These are phyloP conservation scores for Podaxis mareebaensis DNA, from an alignment of 768 basidiomycete species.

Conservation along the genomic window DNA sequence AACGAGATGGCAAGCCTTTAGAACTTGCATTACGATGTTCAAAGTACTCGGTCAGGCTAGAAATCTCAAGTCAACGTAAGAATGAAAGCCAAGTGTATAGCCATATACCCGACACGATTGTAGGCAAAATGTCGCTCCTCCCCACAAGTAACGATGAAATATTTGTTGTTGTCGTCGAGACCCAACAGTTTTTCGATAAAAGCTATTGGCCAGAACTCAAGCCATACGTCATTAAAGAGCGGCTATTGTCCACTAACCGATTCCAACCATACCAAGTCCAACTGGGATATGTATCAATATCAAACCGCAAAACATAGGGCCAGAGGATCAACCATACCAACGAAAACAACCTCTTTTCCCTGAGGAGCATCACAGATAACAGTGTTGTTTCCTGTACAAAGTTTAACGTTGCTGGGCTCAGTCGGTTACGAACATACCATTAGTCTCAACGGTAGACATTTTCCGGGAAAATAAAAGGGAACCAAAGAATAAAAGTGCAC, in stretches of 20 bases:
- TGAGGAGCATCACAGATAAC: no score
- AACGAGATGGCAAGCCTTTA: neutral
- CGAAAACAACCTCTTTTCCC: slow-evolving; percentile 27
- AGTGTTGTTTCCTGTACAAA: neutral
- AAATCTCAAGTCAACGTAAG: neutral
- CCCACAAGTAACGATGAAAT: slow-evolving; percentile 59
- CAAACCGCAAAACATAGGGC: neutral
- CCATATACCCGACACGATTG: slow-evolving; percentile 49
- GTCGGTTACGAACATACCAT: no score
- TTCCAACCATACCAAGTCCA: slow-evolving; percentile 65
- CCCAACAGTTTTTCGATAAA: slow-evolving; percentile 72
- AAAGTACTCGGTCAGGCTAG: slow-evolving; percentile 57
- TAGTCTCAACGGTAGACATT: no score
- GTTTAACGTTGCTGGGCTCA: no score
- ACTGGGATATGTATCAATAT: slow-evolving; percentile 35
- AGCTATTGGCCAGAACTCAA: slow-evolving; percentile 29
- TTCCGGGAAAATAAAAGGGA: no score
- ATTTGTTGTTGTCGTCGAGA: slow-evolving; percentile 48
- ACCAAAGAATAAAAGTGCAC: no score
- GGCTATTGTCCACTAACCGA: slow-evolving; percentile 33
- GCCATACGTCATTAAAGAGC: no score
- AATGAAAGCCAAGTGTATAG: neutral
- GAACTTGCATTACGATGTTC: slow-evolving; percentile 46
- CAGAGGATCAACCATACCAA: slow-evolving; percentile 22
- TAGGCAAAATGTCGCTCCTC: slow-evolving; percentile 58